Conservation (phyloP, 1,139 yeast genomes). For the Yamadazyma buinensis region DNA sequence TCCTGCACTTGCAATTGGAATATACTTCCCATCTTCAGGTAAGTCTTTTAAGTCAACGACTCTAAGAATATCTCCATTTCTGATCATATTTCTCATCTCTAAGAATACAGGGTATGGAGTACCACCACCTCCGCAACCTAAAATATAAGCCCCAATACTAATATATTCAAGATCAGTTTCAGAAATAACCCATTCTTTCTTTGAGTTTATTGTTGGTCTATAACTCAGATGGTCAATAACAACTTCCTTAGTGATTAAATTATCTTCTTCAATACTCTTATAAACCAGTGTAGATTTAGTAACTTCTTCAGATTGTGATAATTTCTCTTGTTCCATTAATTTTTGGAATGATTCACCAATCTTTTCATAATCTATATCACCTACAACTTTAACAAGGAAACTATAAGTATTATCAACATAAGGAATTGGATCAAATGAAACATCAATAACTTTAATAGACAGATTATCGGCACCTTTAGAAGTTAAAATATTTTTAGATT, state of each 20-base stretch:
- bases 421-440: conserved; percentile 34
- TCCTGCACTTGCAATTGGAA: conserved; percentile 41
- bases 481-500: conserved; percentile 18
- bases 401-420: conserved; percentile 31
- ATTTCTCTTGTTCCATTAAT: conserved; percentile 3
- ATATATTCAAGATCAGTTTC: conserved; percentile 38
- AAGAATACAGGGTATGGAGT: conserved; percentile 39
- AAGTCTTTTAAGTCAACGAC: conserved; percentile 32
- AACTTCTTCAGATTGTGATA: conserved; percentile 6
- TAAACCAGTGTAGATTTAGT: conserved; percentile 4
- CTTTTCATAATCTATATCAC: conserved; percentile 34
- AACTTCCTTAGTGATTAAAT: neutral
- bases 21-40: conserved; percentile 22
- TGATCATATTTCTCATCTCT: conserved; percentile 27
- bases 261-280: conserved; percentile 5
- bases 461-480: conserved; percentile 27
- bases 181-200: conserved; percentile 37
- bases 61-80: conserved; percentile 27
- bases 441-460: conserved; percentile 25
- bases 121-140: conserved; percentile 53
- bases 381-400: conserved; percentile 34
- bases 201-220: conserved; percentile 26
- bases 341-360: conserved; percentile 11
- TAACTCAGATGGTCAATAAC: conserved; percentile 22
- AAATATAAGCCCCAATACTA: conserved; percentile 39